Base-by-base conservation (phyloP, 75 land plant genomes). In the Cunninghamia lanceolata region DNA sequence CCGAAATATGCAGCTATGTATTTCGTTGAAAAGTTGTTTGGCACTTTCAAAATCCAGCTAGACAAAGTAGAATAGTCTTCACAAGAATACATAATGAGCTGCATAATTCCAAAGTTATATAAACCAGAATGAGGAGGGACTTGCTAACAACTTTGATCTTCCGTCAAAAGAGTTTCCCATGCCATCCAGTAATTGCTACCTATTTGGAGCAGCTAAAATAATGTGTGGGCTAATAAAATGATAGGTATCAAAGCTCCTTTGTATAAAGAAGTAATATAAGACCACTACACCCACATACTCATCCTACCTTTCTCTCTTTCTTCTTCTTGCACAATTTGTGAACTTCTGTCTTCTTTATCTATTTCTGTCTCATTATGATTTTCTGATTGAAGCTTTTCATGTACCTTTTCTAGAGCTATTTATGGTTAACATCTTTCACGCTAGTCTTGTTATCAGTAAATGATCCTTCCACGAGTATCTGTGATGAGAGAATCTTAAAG, bases 151-250 rank as follows among this genome's bases (percentile, higher is more conserved):
- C 83, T 54, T 34, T 59, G 84, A 83, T 90, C 94, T 74, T 87
- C 85, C 32, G 92, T 90, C 25, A 88, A 86, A 14, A 97, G 97
- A 87, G 91, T 89, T 79, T 96, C 96, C 99, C 96, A 97, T 45
- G 96, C 94, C 95, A 97, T 94, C 99, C 99, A 97, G 75, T n/a
- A n/a, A n/a, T n/a, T n/a, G n/a, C n/a, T n/a, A n/a, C n/a, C n/a
- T n/a, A n/a, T n/a, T n/a, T n/a, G n/a, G n/a, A n/a, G n/a, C n/a
- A n/a, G n/a, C n/a, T n/a, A n/a, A n/a, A n/a, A n/a, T n/a, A n/a
- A n/a, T 94, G 89, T 87, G 84, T 95, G 96, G 13, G 93, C 91
- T 36, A 93, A 17, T 84, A 94, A 59, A 59, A 94, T 91, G 39
- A 93, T 32, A 1, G 93, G 89, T 4, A 97, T 86, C 84, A 94